Evolutionary conservation across 176 grass and related monocot genomes (phyloP).

Genomic region (Aegilops speltoides): DNA sequence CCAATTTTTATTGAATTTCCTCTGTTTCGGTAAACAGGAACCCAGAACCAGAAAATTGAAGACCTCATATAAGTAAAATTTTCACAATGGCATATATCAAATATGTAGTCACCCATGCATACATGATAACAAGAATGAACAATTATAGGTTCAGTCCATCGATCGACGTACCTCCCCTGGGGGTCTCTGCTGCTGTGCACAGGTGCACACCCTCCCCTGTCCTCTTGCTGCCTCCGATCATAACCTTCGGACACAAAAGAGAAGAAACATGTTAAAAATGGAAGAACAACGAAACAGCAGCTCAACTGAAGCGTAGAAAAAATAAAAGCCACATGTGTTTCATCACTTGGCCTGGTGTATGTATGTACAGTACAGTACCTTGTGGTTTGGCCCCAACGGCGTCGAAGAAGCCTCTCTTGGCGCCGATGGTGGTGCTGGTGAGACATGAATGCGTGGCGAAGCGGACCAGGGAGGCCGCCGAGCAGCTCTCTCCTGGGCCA

Average conservation of each 20-base stretch:
- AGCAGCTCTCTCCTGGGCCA: constrained; percentile 22
- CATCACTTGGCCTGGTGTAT: neutral
- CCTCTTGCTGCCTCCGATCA: constrained; percentile 13
- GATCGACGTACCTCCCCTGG: constrained; percentile 34
- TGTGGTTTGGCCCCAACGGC: constrained; percentile 40
- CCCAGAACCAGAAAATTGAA: constrained; percentile 4
- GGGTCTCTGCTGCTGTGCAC: constrained; percentile 28
- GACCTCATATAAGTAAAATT: neutral
- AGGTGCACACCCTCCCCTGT: constrained; percentile 29
- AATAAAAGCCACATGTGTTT: neutral
- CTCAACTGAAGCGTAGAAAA: neutral
- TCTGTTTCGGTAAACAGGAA: constrained; percentile 12
- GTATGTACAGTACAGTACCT: constrained; percentile 32
- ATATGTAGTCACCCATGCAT: constrained; percentile 19
- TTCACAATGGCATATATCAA: neutral
- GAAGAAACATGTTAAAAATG: neutral
- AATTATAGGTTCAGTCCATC: neutral
- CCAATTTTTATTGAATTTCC: neutral
- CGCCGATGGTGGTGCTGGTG: constrained; percentile 22
- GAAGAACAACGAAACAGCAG: neutral
- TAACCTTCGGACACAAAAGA: constrained; percentile 34
- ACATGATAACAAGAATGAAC: constrained; percentile 30
- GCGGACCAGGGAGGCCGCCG: constrained; percentile 43
- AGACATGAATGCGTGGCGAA: constrained; percentile 45
- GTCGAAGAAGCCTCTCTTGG: constrained; percentile 59